These are phyloP conservation scores for Coemansia sp. DNA, from an alignment of 192 early-diverging fungal genomes.

Conservation along the genomic window DNA sequence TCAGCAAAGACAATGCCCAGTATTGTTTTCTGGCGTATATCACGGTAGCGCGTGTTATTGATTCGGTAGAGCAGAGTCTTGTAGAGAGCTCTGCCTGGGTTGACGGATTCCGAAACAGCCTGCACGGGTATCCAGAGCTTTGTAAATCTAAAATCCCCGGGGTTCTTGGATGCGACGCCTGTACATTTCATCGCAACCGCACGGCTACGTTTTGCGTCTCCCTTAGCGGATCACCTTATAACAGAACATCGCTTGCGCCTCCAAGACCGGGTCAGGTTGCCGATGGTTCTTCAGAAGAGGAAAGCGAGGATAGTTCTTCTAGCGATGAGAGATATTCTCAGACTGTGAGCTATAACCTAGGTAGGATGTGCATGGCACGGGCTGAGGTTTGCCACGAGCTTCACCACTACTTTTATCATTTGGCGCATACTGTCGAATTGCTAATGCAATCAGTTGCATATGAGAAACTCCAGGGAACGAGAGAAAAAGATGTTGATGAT, in stretches of 20 bases:
- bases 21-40: slow-evolving; percentile 47
- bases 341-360: slow-evolving; percentile 25
- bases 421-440: slow-evolving; percentile 17
- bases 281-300: background rate
- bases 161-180: slow-evolving; percentile 40
- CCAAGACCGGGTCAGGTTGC: slow-evolving; percentile 8
- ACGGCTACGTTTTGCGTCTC: slow-evolving; percentile 37
- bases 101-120: slow-evolving; percentile 17
- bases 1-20: slow-evolving; percentile 14
- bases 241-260: slow-evolving; percentile 20
- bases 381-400: slow-evolving; percentile 35
- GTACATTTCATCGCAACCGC: slow-evolving; percentile 35
- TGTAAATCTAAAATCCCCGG: slow-evolving; percentile 2
- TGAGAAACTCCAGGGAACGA: background rate
- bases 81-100: slow-evolving; percentile 44
- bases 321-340: slow-evolving; percentile 5
- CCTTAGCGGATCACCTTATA: slow-evolving; percentile 26
- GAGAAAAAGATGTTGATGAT: background rate
- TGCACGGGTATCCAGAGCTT: slow-evolving; percentile 27
- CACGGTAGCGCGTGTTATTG: slow-evolving; percentile 25
- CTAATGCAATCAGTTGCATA: slow-evolving; percentile 7
- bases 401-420: slow-evolving; percentile 41
- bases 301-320: background rate
- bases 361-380: slow-evolving; percentile 24
- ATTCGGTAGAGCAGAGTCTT: slow-evolving; percentile 45